A percentile compares a stretch with the other conserved stretches of the same genome.
These are phyloP conservation scores for Hemisphaericaspora xylanilytica DNA, from an alignment of 1,139 yeast genomes.

Conservation along the genomic window DNA sequence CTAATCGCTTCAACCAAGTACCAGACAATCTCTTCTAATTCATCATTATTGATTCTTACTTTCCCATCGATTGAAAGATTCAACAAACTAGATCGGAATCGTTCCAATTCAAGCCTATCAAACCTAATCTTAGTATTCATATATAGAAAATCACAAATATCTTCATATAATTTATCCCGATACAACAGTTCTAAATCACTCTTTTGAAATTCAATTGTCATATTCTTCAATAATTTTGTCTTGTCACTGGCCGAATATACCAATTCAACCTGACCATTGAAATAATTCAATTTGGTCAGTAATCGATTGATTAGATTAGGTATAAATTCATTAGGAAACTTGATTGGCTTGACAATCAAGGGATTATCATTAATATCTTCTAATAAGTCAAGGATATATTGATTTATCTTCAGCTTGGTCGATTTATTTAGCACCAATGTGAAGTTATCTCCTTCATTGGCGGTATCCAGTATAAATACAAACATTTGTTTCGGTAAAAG, in stretches of 20 bases:
- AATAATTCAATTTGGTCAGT: conserved; percentile 5
- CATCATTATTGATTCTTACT: conserved; percentile 11
- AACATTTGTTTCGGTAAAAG: conserved; percentile 13
- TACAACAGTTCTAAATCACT: conserved; percentile 18
- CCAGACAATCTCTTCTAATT: conserved; percentile 9
- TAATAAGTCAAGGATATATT: conserved; percentile 10
- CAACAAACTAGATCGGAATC: conserved; percentile 21
- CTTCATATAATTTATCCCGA: conserved; percentile 9
- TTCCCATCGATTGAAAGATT: conserved; percentile 13
- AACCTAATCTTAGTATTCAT: conserved; percentile 21
- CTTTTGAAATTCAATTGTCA: conserved; percentile 24
- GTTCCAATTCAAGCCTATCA: conserved; percentile 19
- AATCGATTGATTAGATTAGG: conserved; percentile 15
- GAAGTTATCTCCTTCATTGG: not conserved
- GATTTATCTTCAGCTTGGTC: conserved; percentile 7
- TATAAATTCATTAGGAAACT: conserved; percentile 10
- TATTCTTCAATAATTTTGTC: conserved; percentile 19
- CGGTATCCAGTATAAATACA: conserved; percentile 7
- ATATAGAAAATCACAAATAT: conserved; percentile 18
- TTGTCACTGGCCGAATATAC: conserved; percentile 10
- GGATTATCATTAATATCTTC: conserved; percentile 15
- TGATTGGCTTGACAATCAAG: conserved; percentile 15
- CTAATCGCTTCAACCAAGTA: conserved; percentile 11
- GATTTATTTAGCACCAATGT: conserved; percentile 10
- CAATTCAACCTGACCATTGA: conserved; percentile 18